Percentiles rank a stretch among this genome's conserved stretches.
These are phyloP conservation scores for Escovopsis sp. DNA, from an alignment of 2,329 filamentous ascomycete species.

Conservation along the genomic window DNA sequence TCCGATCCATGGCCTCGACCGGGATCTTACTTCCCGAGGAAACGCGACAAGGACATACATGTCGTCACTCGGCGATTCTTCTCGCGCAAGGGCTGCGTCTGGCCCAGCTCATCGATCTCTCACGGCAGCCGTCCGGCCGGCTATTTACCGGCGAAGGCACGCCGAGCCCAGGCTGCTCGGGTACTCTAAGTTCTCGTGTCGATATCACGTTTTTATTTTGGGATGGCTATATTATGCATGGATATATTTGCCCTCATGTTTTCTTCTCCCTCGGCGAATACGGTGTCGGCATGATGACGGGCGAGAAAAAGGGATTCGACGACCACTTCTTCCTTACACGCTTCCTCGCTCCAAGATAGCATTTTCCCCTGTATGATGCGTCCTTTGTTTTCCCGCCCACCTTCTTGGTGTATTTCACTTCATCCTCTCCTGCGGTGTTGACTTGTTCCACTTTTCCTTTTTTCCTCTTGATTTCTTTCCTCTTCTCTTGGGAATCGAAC, in stretches of 20 bases:
- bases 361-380: neutral
- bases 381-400: slow-evolving; percentile 3
- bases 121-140: no score
- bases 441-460: neutral
- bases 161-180: no score
- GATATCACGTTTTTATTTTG: slow-evolving; percentile 1
- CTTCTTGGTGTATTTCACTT: slow-evolving; percentile 10
- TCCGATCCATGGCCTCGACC: no score
- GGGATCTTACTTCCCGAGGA: no score
- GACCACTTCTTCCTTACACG: slow-evolving; percentile 1
- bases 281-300: slow-evolving; percentile 5
- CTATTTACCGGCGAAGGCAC: no score
- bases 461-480: neutral
- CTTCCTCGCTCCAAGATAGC: neutral
- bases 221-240: slow-evolving; percentile 2
- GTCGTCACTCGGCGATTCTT: no score
- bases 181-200: no score
- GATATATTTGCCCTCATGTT: no score
- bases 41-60: no score
- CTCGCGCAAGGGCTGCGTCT: no score
- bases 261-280: slow-evolving; percentile 4
- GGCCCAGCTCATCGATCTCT: no score
- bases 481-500: no score
- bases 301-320: slow-evolving; percentile 4
- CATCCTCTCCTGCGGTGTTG: slow-evolving; percentile 3